Evolutionary conservation across 345 rosid species (phyloP), one percentile per base, ranked within the genome.

Genomic region (Excoecaria agallocha): DNA sequence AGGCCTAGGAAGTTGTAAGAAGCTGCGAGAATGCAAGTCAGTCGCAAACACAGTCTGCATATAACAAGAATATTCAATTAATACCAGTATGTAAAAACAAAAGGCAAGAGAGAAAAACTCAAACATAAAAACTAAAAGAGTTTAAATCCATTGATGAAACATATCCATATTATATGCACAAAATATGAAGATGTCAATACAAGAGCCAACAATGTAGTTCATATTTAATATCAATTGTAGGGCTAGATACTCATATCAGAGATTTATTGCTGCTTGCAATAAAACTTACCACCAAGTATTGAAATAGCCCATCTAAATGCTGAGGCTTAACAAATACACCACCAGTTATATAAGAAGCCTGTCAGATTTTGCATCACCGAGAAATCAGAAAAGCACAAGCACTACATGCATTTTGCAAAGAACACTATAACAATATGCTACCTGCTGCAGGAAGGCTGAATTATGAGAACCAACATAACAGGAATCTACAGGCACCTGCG

Each of bases 401-500:
- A 54, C 19, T 16, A 1, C 13, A 15, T 17, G 54, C 8, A 30
- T 12, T 45, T 59, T 56, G 63, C 68, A 63, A 73, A 50, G 43
- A 60, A 67, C 49, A n/a, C 38, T 69, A 66, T 12, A 19, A 24
- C 79, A 59, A 61, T 70, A 17, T 30, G 49, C 37, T 82, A 91
- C 98, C 95, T 94, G 98, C 86, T 91, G 98, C 71, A 94, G 82
- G 83, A 92, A 92, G 54, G 98, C 94, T 60, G 98, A 92, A 86
- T 86, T 91, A 73, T 89, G 93, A 62, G 83, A 72, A 74, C 98
- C 97, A 19, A 94, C 79, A 82, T 85, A 94, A 81, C 97, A 92
- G 37, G 93, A 92, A 81, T 92, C 98, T 77, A 92, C 89, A 64
- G 98, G 98, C 74, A 94, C 90, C 97, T 94, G 85, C 73, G 84